Percentiles rank a stretch among this genome's conserved stretches.
phyloP scores from a whole-genome alignment of 768 basidiomycete genomes.

The Hydnomerulius pinastri region DNA sequence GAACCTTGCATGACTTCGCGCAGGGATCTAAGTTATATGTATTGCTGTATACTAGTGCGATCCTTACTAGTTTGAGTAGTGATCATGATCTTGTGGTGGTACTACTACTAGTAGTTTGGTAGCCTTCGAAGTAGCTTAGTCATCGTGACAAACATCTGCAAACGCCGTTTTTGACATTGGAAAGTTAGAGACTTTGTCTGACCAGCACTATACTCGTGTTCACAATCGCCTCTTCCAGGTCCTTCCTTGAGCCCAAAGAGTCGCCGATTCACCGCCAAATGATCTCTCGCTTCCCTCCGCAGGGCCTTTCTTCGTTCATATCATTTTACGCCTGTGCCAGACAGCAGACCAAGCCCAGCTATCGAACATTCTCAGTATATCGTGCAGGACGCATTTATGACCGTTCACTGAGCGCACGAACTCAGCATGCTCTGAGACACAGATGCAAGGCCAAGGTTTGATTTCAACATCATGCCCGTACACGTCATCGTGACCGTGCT shows the following conservation, averaged over 20 bases:
- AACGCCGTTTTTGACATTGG: constrained; percentile 1
- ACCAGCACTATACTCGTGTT: neutral
- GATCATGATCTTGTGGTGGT: too few species aligned
- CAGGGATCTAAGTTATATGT: too few species aligned
- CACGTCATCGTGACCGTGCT: constrained; percentile 20
- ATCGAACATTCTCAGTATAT: constrained; percentile 43
- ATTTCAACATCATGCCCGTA: constrained; percentile 9
- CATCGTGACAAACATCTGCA: constrained; percentile 20
- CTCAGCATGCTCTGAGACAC: constrained; percentile 17
- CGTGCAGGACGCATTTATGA: constrained; percentile 39
- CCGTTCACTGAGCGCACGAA: constrained; percentile 14
- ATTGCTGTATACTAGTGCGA: too few species aligned
- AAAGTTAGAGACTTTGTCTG: neutral
- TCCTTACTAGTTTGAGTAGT: too few species aligned
- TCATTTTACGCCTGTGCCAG: constrained; percentile 60
- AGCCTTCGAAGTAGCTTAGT: constrained; percentile 14
- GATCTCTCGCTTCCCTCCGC: constrained; percentile 52
- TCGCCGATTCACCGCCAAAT: constrained; percentile 32
- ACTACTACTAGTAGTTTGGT: neutral
- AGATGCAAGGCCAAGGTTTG: constrained; percentile 42
- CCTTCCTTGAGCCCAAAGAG: neutral
- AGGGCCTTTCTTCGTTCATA: constrained; percentile 52
- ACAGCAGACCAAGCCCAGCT: constrained; percentile 26
- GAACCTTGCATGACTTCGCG: too few species aligned
- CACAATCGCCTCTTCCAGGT: neutral